These are phyloP conservation scores for Hyaloperonospora arabidopsidis DNA, from an alignment of 352 stramenopile species.

Conservation along the genomic window DNA sequence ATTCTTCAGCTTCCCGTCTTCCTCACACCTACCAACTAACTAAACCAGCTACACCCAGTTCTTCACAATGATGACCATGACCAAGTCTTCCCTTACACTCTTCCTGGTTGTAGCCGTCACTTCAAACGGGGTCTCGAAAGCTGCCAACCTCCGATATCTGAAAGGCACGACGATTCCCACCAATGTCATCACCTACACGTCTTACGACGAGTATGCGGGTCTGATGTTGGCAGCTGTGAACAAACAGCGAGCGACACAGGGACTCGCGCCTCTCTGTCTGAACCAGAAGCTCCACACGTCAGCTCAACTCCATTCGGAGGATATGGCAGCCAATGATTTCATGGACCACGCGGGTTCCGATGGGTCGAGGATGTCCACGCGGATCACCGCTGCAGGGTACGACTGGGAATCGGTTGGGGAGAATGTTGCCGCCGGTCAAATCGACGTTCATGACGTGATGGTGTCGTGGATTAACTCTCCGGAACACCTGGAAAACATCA, in stretches of 20 bases:
- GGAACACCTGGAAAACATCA: conserved; percentile 32
- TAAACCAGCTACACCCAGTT: no score
- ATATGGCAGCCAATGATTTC: conserved; percentile 38
- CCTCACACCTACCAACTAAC: no score
- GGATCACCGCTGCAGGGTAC: conserved; percentile 38
- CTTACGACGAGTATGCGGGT: no score
- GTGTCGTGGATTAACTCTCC: conserved; percentile 37
- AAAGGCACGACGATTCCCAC: no score
- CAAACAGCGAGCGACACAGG: conserved; percentile 28
- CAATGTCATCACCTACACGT: no score
- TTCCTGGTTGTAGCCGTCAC: no score
- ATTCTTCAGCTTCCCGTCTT: no score
- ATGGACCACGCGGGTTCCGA: conserved; percentile 43
- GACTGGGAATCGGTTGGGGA: conserved; percentile 37
- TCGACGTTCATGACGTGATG: conserved; percentile 32
- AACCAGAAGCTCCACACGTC: conserved; percentile 30
- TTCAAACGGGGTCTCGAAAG: no score
- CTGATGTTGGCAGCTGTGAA: conserved; percentile 46
- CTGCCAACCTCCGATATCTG: no score
- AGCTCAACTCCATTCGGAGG: conserved; percentile 27
- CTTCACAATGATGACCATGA: no score
- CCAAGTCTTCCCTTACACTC: no score
- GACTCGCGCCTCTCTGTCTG: conserved; percentile 27
- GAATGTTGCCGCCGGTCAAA: conserved; percentile 36
- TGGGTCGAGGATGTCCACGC: conserved; percentile 28